Percentiles rank a stretch among this genome's conserved stretches.
Evolutionary conservation across 192 early-diverging fungal genomes (phyloP).

Genomic region (Coemansia pectinata): DNA sequence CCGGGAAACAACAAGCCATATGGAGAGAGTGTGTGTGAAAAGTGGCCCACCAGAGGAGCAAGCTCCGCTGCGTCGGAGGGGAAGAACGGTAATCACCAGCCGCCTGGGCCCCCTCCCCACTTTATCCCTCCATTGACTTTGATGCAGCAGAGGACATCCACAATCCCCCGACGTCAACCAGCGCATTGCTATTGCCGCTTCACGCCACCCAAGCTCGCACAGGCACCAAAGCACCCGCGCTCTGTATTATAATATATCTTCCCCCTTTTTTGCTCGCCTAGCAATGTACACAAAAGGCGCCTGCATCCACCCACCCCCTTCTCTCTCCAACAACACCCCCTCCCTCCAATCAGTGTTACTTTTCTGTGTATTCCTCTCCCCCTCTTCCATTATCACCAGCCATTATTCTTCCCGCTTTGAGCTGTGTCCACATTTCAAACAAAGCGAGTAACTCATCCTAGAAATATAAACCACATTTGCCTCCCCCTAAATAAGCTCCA

Average conservation of each 20-base stretch:
- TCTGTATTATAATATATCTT: slow-evolving; percentile 18
- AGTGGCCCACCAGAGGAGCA: not conserved
- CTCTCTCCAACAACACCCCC: slow-evolving; percentile 19
- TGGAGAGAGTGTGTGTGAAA: not conserved
- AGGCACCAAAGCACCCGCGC: slow-evolving; percentile 8
- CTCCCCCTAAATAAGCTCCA: slow-evolving; percentile 20
- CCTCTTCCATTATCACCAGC: slow-evolving; percentile 33
- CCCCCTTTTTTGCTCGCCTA: not conserved
- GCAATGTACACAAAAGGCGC: slow-evolving; percentile 4
- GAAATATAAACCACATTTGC: slow-evolving; percentile 34
- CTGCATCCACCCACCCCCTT: slow-evolving; percentile 13
- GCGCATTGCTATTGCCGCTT: not conserved
- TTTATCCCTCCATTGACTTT: slow-evolving; percentile 3
- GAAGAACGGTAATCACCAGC: slow-evolving; percentile 3
- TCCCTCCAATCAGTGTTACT: slow-evolving; percentile 38
- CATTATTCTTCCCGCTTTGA: slow-evolving; percentile 24
- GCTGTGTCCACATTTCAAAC: slow-evolving; percentile 11
- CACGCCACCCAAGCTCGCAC: not conserved
- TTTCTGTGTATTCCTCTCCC: slow-evolving; percentile 21
- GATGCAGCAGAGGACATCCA: not conserved
- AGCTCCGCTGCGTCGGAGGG: not conserved
- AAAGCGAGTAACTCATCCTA: slow-evolving; percentile 9
- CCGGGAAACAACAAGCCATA: slow-evolving; percentile 3
- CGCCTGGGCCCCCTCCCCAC: slow-evolving; percentile 1
- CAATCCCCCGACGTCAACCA: not conserved